Percentiles rank a stretch among this genome's conserved stretches.
Conservation (phyloP, 495 filamentous ascomycete species). For the Talaromyces trachyspermus region DNA sequence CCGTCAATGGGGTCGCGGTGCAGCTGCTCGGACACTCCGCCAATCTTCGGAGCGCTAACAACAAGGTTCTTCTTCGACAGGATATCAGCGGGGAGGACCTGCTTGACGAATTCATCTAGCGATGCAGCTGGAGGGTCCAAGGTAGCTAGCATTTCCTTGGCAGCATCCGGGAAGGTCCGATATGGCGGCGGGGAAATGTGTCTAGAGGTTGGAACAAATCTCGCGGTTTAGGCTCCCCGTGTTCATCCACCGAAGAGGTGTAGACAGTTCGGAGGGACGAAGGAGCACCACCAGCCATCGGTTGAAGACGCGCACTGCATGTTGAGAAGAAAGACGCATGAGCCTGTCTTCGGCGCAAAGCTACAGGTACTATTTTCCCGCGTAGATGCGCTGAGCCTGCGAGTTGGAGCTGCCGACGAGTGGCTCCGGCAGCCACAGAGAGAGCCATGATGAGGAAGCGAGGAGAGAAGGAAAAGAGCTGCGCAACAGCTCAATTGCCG, state of each 20-base stretch:
- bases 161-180: slow-evolving; percentile 76
- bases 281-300: slow-evolving; percentile 17
- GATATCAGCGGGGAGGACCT: slow-evolving; percentile 80
- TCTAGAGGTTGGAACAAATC: slow-evolving; percentile 44
- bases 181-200: slow-evolving; percentile 83
- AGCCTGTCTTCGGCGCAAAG: slow-evolving; percentile 17
- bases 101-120: slow-evolving; percentile 80
- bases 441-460: slow-evolving; percentile 26
- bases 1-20: slow-evolving; percentile 42
- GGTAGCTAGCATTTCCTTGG: slow-evolving; percentile 70
- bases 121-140: slow-evolving; percentile 67
- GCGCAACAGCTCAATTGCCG: slow-evolving; percentile 6
- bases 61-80: slow-evolving; percentile 57
- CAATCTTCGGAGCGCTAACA: slow-evolving; percentile 27
- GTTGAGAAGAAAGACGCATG: slow-evolving; percentile 23
- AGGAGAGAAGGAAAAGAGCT: slow-evolving; percentile 12
- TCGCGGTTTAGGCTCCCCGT: slow-evolving; percentile 35
- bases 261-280: slow-evolving; percentile 30
- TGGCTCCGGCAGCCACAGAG: slow-evolving; percentile 36
- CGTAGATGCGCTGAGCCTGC: slow-evolving; percentile 31
- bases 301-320: slow-evolving; percentile 21
- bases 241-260: slow-evolving; percentile 33
- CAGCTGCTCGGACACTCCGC: slow-evolving; percentile 31
- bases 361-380: slow-evolving; percentile 20
- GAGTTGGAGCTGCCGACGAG: slow-evolving; percentile 39